Base-by-base conservation (phyloP, 257 asterid genomes). In the Gentiana straminea region DNA sequence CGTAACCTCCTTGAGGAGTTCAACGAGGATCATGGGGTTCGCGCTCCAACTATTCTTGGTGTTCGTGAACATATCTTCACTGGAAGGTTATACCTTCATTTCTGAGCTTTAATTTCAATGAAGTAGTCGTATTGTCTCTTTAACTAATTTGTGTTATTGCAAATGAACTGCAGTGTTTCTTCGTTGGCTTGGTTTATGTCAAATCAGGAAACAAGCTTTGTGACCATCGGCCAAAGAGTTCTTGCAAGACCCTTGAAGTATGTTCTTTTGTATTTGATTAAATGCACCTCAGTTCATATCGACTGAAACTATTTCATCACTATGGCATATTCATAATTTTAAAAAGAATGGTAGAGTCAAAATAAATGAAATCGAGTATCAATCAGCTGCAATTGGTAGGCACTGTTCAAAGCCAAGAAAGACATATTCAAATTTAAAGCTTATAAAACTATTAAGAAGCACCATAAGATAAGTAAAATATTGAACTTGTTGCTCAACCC, bases 141-240 rank as follows among this genome's bases (percentile, higher is more conserved):
- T 24, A 24, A 24, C 24, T 60, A 49, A 59, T 65, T 73, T 45
- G 78, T 48, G 44, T 47, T 6, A 24, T 54, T 48, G 66, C 72
- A 24, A 56, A 68, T 70, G 75, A 43, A 61, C 55, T 75, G 75
- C 92, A 90, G 98, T 83, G 98, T 91, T 47, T 91, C 98, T 3
- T 91, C 98, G 1, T 73, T 91, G 88, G 98, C 98, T 76, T 85
- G 97, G 95, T 91, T 91, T 67, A 91, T 91, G 98, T 91, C 98
- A 3, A 84, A 81, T 72, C 98, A 91, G 77, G 98, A 91, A 77
- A 91, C 98, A 49, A 91, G 98, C 78, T 91, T 91, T 69, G 98
- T 91, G 66, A 91, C 98, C 64, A 85, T 91, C 73, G 98, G 98
- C 59, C 98, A 91, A 80, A 78, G 98, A 79, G 94, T 91, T 80